Evolutionary conservation across 1,284 basidiomycete species (phyloP).

Genomic region (Melampsora americana): DNA sequence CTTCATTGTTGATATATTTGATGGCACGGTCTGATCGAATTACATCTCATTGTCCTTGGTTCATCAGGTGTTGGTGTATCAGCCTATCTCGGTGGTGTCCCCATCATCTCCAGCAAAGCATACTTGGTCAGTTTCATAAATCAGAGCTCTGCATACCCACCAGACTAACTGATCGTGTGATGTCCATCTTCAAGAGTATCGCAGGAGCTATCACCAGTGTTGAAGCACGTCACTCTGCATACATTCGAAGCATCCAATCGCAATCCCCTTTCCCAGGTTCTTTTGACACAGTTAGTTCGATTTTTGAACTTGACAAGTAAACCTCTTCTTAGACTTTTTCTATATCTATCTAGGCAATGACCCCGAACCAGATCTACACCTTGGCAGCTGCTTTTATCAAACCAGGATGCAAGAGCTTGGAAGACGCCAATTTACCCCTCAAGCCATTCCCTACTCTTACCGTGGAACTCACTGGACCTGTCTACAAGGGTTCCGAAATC

Average conservation of each 20-base stretch:
- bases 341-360: background rate
- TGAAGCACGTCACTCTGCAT: constrained; percentile 48
- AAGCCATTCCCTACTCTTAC: background rate
- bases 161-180: background rate
- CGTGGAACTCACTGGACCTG: background rate
- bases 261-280: background rate
- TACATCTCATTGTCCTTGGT: constrained; percentile 44
- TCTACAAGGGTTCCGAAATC: background rate
- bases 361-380: background rate
- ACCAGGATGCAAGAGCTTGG: background rate
- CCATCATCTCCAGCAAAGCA: constrained; percentile 20
- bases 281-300: background rate
- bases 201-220: constrained; percentile 54
- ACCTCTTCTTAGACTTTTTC: background rate
- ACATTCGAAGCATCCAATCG: background rate
- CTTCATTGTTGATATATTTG: background rate
- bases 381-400: background rate
- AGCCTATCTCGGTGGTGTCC: constrained; percentile 50
- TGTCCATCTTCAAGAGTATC: constrained; percentile 49
- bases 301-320: background rate
- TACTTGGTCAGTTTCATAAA: background rate
- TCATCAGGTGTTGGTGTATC: constrained; percentile 31
- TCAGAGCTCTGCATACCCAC: background rate
- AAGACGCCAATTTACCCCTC: background rate
- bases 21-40: background rate